These are phyloP conservation scores for Rhododendron griersonianum DNA, from an alignment of 148 eudicot genomes.

Conservation along the genomic window DNA sequence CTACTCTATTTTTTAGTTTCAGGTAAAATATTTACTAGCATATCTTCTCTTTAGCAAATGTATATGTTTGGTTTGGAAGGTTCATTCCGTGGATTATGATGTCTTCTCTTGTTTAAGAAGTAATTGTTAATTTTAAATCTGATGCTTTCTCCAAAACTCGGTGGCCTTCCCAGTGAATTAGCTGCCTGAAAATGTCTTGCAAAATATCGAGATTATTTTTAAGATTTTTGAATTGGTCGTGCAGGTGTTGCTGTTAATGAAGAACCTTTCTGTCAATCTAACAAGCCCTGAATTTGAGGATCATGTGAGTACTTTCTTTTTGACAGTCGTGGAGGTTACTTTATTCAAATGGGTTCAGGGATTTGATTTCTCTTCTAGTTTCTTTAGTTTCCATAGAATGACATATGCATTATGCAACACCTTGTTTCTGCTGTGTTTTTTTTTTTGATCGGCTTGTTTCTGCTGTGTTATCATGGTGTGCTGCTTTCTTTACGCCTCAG, in stretches of 20 bases:
- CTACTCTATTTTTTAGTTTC: background rate
- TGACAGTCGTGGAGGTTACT: background rate
- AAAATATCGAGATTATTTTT: background rate
- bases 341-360: background rate
- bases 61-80: background rate
- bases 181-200: conserved; percentile 2
- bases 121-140: background rate
- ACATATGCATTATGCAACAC: background rate
- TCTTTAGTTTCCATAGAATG: background rate
- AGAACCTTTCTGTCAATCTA: conserved; percentile 65
- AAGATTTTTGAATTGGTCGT: background rate
- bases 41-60: background rate
- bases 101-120: background rate
- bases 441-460: background rate
- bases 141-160: background rate
- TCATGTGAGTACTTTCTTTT: conserved; percentile 47
- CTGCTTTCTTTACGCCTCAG: background rate
- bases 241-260: conserved; percentile 72
- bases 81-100: background rate
- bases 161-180: background rate
- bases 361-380: background rate
- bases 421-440: background rate
- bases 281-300: conserved; percentile 75
- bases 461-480: background rate
- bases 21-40: background rate